These are phyloP conservation scores for Neofusicoccum sp. DNA, from an alignment of 2,329 filamentous ascomycete species.

Conservation along the genomic window DNA sequence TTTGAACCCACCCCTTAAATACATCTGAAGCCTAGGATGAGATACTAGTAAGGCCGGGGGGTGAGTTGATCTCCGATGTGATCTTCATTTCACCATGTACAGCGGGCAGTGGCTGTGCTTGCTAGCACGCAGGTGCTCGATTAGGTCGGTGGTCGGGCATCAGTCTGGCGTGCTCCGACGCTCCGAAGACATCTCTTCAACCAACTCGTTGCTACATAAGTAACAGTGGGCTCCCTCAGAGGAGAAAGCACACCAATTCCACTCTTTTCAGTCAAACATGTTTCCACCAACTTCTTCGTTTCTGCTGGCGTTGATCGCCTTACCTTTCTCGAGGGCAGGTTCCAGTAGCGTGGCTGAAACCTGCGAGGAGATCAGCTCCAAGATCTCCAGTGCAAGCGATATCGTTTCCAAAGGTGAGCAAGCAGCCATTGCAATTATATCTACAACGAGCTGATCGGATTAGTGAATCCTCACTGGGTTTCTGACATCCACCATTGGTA, in stretches of 20 bases:
- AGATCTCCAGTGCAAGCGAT: not conserved
- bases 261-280: not conserved
- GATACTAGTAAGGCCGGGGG: too few relatives aligned
- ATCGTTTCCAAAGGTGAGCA: not conserved
- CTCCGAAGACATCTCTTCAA: too few relatives aligned
- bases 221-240: not conserved
- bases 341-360: not conserved
- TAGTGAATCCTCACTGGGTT: not conserved
- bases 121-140: too few relatives aligned
- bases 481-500: slow-evolving; percentile 5
- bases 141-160: too few relatives aligned
- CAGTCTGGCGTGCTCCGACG: not conserved
- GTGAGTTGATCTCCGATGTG: too few relatives aligned
- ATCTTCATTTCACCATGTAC: too few relatives aligned
- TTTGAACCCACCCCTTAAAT: too few relatives aligned
- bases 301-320: not conserved
- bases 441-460: not conserved
- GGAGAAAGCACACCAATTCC: not conserved
- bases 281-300: not conserved
- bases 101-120: too few relatives aligned
- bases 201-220: not conserved
- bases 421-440: not conserved
- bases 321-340: not conserved
- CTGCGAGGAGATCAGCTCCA: not conserved
- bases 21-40: too few relatives aligned